Percentiles rank a stretch among this genome's conserved stretches.
phyloP scores from a whole-genome alignment of 805 yeast genomes.

The Candida ovalis region DNA sequence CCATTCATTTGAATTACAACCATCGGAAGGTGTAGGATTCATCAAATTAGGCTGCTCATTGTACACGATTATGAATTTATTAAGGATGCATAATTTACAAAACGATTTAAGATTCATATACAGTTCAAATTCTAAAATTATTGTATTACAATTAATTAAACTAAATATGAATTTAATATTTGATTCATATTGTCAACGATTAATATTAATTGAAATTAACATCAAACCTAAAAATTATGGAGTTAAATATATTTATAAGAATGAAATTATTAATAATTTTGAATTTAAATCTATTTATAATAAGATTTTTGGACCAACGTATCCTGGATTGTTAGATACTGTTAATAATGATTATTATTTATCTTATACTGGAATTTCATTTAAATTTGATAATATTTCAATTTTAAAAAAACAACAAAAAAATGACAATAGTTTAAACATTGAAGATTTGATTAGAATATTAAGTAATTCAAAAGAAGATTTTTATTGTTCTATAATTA shows the following conservation, averaged over 20 bases:
- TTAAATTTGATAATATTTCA: slow-evolving; percentile 36
- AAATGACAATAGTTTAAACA: slow-evolving; percentile 1
- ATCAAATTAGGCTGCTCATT: slow-evolving; percentile 25
- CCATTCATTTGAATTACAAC: slow-evolving; percentile 19
- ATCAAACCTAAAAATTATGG: slow-evolving; percentile 10
- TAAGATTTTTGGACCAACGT: slow-evolving; percentile 59
- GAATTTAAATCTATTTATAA: slow-evolving; percentile 46
- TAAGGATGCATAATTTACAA: slow-evolving; percentile 12
- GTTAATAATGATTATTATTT: slow-evolving; percentile 36
- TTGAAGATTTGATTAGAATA: slow-evolving; percentile 20
- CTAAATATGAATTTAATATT: slow-evolving; percentile 23
- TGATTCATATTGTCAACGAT: slow-evolving; percentile 24
- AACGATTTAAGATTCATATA: slow-evolving; percentile 22
- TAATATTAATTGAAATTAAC: slow-evolving; percentile 26
- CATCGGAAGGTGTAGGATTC: slow-evolving; percentile 25
- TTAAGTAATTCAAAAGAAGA: slow-evolving; percentile 29
- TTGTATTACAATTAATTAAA: slow-evolving; percentile 20
- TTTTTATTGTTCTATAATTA: slow-evolving; percentile 35
- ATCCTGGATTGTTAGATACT: slow-evolving; percentile 42
- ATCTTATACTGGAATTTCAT: slow-evolving; percentile 55
- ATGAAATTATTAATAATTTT: slow-evolving; percentile 19
- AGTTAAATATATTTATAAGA: slow-evolving; percentile 19
- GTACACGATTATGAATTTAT: slow-evolving; percentile 16
- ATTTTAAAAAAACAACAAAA: too few relatives aligned
- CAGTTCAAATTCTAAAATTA: slow-evolving; percentile 13